phyloP scores from a whole-genome alignment of 805 yeast genomes.

The Starmerella scarabaei region DNA sequence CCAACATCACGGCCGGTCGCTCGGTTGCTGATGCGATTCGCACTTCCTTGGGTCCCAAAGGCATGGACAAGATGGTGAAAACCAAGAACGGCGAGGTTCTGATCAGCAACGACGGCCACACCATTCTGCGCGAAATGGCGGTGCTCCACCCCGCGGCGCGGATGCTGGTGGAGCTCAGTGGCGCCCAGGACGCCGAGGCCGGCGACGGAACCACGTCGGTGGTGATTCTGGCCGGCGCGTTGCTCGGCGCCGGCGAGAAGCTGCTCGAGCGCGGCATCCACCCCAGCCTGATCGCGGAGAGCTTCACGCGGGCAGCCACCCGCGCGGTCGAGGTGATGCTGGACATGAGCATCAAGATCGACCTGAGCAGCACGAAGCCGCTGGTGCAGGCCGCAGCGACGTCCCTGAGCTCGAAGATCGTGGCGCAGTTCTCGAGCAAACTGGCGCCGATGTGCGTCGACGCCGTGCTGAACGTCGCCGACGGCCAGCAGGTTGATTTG shows the following conservation, averaged over 20 bases:
- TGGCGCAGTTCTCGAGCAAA: slow-evolving; percentile 74
- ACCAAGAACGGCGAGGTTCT: slow-evolving; percentile 85
- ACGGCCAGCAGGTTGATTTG: slow-evolving; percentile 62
- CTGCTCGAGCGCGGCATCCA: slow-evolving; percentile 78
- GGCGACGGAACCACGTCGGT: slow-evolving; percentile 99
- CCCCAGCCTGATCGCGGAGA: slow-evolving; percentile 88
- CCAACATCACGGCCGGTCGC: slow-evolving; percentile 81
- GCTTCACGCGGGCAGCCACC: slow-evolving; percentile 77
- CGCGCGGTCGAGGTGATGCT: slow-evolving; percentile 70
- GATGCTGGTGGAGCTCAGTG: slow-evolving; percentile 94
- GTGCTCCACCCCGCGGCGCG: slow-evolving; percentile 97
- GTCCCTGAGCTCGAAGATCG: slow-evolving; percentile 87
- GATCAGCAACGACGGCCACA: slow-evolving; percentile 96
- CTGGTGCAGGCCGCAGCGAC: slow-evolving; percentile 87
- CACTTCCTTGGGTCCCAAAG: slow-evolving; percentile 94
- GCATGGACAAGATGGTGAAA: slow-evolving; percentile 96
- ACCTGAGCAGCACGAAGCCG: slow-evolving; percentile 68
- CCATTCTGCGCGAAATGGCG: slow-evolving; percentile 94
- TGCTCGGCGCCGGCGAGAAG: slow-evolving; percentile 89
- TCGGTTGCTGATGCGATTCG: slow-evolving; percentile 93
- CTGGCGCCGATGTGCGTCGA: slow-evolving; percentile 92
- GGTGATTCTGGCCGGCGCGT: slow-evolving; percentile 87
- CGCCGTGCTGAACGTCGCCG: slow-evolving; percentile 67
- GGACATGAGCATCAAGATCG: slow-evolving; percentile 73
- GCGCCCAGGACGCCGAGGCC: slow-evolving; percentile 98